Conservation (phyloP, 768 basidiomycete species). For the Lentinula edodes region DNA sequence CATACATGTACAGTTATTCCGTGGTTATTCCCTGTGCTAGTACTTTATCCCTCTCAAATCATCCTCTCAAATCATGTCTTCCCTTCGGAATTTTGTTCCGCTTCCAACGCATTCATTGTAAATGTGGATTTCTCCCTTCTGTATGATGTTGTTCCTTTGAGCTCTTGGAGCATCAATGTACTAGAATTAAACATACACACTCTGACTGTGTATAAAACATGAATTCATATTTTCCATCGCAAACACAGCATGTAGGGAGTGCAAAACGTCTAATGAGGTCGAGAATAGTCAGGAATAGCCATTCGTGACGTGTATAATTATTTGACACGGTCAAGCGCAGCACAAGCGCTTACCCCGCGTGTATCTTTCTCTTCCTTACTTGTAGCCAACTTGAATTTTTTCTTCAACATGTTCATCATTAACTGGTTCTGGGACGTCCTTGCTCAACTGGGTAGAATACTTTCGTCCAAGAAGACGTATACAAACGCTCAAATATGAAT, state of each 20-base stretch:
- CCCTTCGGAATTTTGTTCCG: no score
- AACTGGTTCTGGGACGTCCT: constrained; percentile 98
- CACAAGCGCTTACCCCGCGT: background rate
- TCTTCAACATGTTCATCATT: constrained; percentile 65
- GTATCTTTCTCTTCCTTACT: constrained; percentile 1
- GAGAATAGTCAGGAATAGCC: background rate
- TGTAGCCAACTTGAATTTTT: background rate
- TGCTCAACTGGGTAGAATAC: constrained; percentile 74
- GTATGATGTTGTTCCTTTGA: no score
- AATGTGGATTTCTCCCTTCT: no score
- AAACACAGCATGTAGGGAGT: no score
- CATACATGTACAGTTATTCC: constrained; percentile 8
- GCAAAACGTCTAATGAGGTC: background rate
- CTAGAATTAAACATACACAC: no score
- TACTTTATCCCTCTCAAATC: background rate
- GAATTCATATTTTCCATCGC: no score
- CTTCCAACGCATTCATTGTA: no score
- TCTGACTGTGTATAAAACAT: no score
- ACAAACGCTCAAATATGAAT: constrained; percentile 3
- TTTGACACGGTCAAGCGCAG: background rate
- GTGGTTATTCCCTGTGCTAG: background rate
- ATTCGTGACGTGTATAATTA: constrained; percentile 6
- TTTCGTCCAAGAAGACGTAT: background rate
- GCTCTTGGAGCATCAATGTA: no score
- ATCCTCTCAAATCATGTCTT: background rate